These are phyloP conservation scores for Pythium guiyangense DNA, from an alignment of 352 stramenopile genomes.

Conservation along the genomic window DNA sequence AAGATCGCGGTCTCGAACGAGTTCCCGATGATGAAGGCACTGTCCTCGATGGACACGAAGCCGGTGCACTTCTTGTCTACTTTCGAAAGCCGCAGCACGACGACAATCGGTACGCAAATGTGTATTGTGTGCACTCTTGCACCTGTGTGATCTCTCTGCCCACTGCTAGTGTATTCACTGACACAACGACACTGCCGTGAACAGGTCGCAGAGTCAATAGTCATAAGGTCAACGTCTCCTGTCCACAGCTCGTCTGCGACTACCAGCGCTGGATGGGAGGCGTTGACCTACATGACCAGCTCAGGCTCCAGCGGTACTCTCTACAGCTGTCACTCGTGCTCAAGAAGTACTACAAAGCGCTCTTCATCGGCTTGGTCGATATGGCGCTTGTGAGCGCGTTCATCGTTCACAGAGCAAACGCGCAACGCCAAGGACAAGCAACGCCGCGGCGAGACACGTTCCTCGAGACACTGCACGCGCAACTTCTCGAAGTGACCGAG, in stretches of 20 bases:
- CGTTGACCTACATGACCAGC: slow-evolving; percentile 1
- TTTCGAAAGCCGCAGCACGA: background rate
- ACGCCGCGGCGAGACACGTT: background rate
- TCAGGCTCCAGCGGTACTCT: background rate
- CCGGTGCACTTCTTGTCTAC: background rate
- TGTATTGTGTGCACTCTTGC: background rate
- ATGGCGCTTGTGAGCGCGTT: background rate
- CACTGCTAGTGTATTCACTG: background rate
- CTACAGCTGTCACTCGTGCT: background rate
- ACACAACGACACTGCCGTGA: background rate
- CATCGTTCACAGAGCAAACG: background rate
- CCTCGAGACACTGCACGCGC: background rate
- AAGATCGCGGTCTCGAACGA: background rate
- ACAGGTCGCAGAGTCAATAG: background rate
- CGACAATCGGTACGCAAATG: background rate
- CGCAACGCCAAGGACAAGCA: background rate
- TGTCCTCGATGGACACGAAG: background rate
- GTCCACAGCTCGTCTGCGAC: background rate
- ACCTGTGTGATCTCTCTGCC: background rate
- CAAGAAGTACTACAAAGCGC: background rate
- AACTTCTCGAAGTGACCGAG: background rate
- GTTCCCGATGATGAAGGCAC: background rate
- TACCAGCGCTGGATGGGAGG: slow-evolving; percentile 1
- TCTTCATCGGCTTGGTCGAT: slow-evolving; percentile 1
- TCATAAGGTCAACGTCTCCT: background rate